These are phyloP conservation scores for Raphidocelis subcapitata DNA, from an alignment of 139 green algal genomes.

Conservation along the genomic window DNA sequence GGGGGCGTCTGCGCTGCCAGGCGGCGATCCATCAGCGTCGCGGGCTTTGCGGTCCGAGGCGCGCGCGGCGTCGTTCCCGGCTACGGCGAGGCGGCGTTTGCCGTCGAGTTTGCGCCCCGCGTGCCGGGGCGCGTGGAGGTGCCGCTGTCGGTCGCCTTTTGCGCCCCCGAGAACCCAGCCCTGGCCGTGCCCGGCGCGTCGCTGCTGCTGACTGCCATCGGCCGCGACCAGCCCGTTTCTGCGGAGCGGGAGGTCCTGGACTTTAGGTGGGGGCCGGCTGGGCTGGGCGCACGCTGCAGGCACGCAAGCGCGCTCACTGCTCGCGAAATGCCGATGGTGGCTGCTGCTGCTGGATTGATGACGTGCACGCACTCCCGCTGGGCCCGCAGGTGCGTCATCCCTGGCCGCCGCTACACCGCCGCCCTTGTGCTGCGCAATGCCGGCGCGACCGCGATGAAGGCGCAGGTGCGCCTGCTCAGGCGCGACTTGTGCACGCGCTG, in stretches of 20 bases:
- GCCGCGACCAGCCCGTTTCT: conserved; percentile 51
- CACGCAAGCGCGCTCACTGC: too few relatives aligned
- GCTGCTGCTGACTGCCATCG: conserved; percentile 35
- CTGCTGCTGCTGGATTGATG: too few relatives aligned
- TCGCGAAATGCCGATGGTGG: too few relatives aligned
- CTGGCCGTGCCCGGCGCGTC: conserved; percentile 25
- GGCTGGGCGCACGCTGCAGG: too few relatives aligned
- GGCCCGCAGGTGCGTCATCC: conserved; percentile 17
- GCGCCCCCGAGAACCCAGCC: neutral
- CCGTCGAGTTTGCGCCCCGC: conserved; percentile 37
- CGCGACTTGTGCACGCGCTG: too few relatives aligned
- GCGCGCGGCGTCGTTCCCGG: conserved; percentile 31
- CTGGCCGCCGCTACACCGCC: conserved; percentile 2
- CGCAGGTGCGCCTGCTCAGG: too few relatives aligned
- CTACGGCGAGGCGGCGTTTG: conserved; percentile 32
- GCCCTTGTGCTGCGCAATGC: conserved; percentile 51
- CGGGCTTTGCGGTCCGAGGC: conserved; percentile 33
- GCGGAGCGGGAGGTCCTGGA: conserved; percentile 43
- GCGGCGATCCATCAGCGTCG: neutral
- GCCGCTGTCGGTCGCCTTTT: conserved; percentile 7
- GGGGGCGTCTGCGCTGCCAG: too few relatives aligned
- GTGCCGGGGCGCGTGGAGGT: conserved; percentile 22
- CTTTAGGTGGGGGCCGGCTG: conserved; percentile 50
- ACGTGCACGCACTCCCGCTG: too few relatives aligned
- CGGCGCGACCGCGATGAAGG: conserved; percentile 65